These are phyloP conservation scores for Penicillium bovifimosum DNA, from an alignment of 495 filamentous ascomycete species.

Conservation along the genomic window DNA sequence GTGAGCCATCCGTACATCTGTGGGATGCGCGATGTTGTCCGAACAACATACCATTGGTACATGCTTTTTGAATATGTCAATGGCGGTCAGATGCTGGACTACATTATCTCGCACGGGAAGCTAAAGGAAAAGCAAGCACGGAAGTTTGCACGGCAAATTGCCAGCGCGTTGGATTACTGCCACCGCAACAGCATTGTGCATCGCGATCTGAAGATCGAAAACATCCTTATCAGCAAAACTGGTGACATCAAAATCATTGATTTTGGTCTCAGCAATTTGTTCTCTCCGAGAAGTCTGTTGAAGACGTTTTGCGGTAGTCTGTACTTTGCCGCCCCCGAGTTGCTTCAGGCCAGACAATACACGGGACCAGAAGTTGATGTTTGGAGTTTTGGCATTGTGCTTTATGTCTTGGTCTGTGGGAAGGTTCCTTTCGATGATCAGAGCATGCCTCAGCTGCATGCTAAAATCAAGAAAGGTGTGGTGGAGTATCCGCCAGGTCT, in stretches of 20 bases:
- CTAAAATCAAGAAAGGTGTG: slow-evolving; percentile 95
- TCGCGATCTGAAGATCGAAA: slow-evolving; percentile 97
- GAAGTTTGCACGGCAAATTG: slow-evolving; percentile 96
- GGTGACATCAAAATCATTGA: slow-evolving; percentile 99
- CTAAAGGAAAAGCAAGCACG: slow-evolving; percentile 98
- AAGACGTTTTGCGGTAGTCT: slow-evolving; percentile 98
- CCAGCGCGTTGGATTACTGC: slow-evolving; percentile 97
- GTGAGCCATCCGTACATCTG: slow-evolving; percentile 96
- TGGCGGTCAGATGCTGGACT: slow-evolving; percentile 98
- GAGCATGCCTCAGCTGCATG: slow-evolving; percentile 97
- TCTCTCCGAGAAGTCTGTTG: slow-evolving; percentile 77
- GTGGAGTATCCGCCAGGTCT: slow-evolving; percentile 97
- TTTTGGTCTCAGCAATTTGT: slow-evolving; percentile 96
- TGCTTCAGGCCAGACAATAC: slow-evolving; percentile 90
- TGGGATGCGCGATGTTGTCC: slow-evolving; percentile 89
- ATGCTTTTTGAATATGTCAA: slow-evolving; percentile 99
- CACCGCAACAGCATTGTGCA: slow-evolving; percentile 99
- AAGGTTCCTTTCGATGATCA: slow-evolving; percentile 99
- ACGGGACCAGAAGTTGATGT: slow-evolving; percentile 96
- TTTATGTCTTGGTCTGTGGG: slow-evolving; percentile 95
- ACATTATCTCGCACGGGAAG: slow-evolving; percentile 97
- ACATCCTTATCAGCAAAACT: slow-evolving; percentile 98
- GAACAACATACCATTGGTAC: slow-evolving; percentile 98
- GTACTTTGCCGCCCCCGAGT: slow-evolving; percentile 95
- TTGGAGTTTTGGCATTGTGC: slow-evolving; percentile 99